phyloP scores from a whole-genome alignment of 148 eudicot species.

The Polygonum aviculare region DNA sequence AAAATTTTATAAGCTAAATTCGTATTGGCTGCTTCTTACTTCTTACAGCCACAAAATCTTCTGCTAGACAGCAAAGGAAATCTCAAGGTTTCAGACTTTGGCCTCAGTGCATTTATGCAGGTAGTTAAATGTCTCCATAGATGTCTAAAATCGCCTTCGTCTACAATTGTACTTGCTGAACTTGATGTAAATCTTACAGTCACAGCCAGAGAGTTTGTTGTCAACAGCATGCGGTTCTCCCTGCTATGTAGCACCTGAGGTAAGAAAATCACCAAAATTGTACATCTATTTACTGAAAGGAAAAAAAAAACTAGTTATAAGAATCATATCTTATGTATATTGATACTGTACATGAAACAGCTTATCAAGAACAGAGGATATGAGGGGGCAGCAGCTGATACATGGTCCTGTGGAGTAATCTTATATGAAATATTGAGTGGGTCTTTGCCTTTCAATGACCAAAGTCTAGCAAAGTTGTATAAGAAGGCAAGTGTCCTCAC shows the following conservation, averaged over 20 bases:
- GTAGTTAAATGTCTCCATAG: conserved; percentile 14
- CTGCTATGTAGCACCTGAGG: conserved; percentile 44
- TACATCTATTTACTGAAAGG: not conserved
- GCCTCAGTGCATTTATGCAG: conserved; percentile 44
- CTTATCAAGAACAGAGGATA: conserved; percentile 38
- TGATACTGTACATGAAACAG: conserved; percentile 22
- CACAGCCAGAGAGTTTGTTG: conserved; percentile 35
- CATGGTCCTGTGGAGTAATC: conserved; percentile 65
- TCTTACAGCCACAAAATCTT: conserved; percentile 46
- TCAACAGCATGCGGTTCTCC: conserved; percentile 44
- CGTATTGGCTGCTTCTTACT: not conserved
- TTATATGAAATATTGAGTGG: conserved; percentile 54
- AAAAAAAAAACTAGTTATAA: not conserved
- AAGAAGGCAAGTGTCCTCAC: conserved; percentile 24
- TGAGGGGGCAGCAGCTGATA: conserved; percentile 59
- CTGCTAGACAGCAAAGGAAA: conserved; percentile 48
- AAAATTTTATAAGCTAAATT: not conserved
- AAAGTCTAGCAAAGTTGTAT: conserved; percentile 36
- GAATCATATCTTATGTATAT: not conserved
- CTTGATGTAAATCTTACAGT: not conserved
- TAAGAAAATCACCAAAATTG: conserved; percentile 9
- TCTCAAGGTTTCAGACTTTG: conserved; percentile 56
- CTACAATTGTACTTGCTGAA: not conserved
- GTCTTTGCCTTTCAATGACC: conserved; percentile 42
- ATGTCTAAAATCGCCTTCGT: not conserved